Evolutionary conservation across 305 asterid species (phyloP), one percentile per base, ranked within the genome.

Genomic region (Plantago lanceolata): DNA sequence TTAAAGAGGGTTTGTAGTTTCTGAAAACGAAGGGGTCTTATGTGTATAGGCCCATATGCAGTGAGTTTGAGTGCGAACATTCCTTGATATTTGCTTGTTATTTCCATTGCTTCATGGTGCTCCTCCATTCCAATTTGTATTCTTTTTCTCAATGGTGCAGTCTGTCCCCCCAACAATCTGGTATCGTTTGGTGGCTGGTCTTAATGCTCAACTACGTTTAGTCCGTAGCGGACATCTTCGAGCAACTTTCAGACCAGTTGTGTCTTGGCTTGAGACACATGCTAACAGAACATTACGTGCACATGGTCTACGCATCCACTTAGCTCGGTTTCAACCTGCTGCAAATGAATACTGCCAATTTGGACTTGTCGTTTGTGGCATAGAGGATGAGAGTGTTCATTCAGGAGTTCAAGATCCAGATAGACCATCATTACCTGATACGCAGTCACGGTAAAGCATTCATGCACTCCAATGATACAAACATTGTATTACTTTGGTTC

Each of bases 161-260:
- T 84, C 90, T 13, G 84, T 90, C 53, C 96, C 96, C 57, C 96
- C 97, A 33, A 87, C 96, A 61, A 78, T 79, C 56, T 90, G 96
- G 97, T 81, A 87, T 63, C 76, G 96, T 61, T 76, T 90, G 48
- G 90, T 87, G 70, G 97, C 97, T 70, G 97, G 97, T 73, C 84
- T 90, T 67, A 90, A 85, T 75, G 97, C 96, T 48, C 97, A 87
- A 73, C 91, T 90, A 45, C 96, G 97, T 61, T 73, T 90, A 65
- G 97, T 81, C 47, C 89, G 88, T 45, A 67, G 79, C 24, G 96
- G 90, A 37, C 95, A 87, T 75, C 78, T 90, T 62, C 78, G 82
- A 69, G 58, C 81, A 63, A 87, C 95, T 20, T 80, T 87, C 68
- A 49, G 19, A 72, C 90, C 88, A 57, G 85, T 90, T 72, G 67